Evolutionary conservation across 257 asterid genomes (phyloP).

Genomic region (Nicotiana otophora): DNA sequence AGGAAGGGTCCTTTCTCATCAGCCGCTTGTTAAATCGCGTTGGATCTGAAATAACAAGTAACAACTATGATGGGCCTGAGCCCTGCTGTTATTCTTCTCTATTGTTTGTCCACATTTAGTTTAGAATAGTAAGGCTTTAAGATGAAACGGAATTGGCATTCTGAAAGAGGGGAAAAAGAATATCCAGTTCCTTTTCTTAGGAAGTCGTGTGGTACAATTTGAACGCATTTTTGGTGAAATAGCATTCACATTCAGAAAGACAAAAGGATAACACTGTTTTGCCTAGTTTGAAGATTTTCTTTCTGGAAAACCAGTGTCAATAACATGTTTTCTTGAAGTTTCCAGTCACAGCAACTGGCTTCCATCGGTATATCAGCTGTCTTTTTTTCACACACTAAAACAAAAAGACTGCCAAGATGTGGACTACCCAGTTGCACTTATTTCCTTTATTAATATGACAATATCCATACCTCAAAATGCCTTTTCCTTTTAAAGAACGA

Average conservation of each 20-base stretch:
- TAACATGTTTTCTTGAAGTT: neutral
- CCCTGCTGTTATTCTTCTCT: neutral
- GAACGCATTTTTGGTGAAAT: neutral
- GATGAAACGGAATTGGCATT: neutral
- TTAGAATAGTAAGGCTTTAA: neutral
- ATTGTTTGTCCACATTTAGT: neutral
- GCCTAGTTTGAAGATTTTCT: neutral
- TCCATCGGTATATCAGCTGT: constrained; percentile 1
- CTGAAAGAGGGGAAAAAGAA: neutral
- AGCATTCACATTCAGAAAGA: neutral
- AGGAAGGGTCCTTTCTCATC: neutral
- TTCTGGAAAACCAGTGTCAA: neutral
- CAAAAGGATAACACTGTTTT: neutral
- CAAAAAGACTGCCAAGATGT: neutral
- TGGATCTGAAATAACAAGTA: neutral
- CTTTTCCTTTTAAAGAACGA: neutral
- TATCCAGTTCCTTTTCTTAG: neutral
- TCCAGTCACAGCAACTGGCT: neutral
- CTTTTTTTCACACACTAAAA: neutral
- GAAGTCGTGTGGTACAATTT: neutral
- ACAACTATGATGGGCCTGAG: neutral
- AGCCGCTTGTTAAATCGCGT: neutral
- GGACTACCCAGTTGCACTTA: neutral
- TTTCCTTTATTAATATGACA: neutral
- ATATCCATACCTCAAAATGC: neutral